These are phyloP conservation scores for Crithidia fasciculata DNA, from an alignment of 208 protist species.

Conservation along the genomic window DNA sequence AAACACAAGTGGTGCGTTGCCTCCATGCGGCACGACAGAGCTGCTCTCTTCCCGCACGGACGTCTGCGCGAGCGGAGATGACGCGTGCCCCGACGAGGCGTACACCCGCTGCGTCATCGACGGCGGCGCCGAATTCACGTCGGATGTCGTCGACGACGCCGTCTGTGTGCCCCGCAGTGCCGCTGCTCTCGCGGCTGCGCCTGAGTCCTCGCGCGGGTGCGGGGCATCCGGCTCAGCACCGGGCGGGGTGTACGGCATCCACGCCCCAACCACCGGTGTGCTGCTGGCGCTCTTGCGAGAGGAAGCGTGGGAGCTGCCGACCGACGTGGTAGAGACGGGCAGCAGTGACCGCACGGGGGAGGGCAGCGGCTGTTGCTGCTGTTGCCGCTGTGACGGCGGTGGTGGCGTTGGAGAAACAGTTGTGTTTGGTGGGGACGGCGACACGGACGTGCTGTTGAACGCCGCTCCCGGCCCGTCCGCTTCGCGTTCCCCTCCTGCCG, in stretches of 20 bases:
- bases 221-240: neutral
- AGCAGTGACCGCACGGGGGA: neutral
- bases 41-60: too few relatives aligned
- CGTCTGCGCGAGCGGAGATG: neutral
- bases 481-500: too few relatives aligned
- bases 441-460: too few relatives aligned
- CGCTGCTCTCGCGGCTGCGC: neutral
- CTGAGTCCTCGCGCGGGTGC: neutral
- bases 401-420: neutral
- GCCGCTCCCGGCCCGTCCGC: too few relatives aligned
- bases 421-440: neutral
- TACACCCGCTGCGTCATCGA: neutral
- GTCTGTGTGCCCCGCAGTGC: neutral
- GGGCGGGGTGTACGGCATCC: slow-evolving; percentile 13
- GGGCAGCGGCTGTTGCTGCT: neutral
- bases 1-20: neutral
- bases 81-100: neutral
- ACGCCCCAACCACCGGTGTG: slow-evolving; percentile 2
- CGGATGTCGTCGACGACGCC: neutral
- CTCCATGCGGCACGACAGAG: neutral
- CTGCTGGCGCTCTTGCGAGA: slow-evolving; percentile 1
- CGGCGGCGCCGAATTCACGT: neutral
- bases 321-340: neutral
- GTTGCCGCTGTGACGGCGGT: neutral
- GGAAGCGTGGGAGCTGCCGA: neutral